These are phyloP conservation scores for Ogataea methylovora DNA, from an alignment of 805 yeast genomes.

Conservation along the genomic window DNA sequence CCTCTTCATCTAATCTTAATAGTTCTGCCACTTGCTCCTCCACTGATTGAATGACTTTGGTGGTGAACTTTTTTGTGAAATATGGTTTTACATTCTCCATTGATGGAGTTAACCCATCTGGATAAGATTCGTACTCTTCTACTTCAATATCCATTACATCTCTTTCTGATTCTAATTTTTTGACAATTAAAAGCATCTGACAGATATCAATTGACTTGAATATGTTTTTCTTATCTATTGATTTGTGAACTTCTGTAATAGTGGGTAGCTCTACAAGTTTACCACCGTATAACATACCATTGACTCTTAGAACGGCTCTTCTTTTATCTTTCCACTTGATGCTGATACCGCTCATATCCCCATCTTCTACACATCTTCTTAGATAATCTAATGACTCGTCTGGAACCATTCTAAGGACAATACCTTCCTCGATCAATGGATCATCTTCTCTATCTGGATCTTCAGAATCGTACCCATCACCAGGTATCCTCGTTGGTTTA, in stretches of 20 bases:
- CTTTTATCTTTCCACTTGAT: constrained; percentile 80
- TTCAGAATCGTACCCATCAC: constrained; percentile 95
- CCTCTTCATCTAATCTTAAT: constrained; percentile 69
- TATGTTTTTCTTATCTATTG: constrained; percentile 82
- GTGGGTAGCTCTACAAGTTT: constrained; percentile 87
- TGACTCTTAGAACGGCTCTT: constrained; percentile 71
- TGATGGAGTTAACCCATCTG: constrained; percentile 84
- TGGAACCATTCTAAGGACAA: constrained; percentile 64
- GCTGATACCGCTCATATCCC: constrained; percentile 63
- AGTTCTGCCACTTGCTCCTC: constrained; percentile 76
- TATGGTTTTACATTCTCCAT: constrained; percentile 64
- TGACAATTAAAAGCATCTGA: constrained; percentile 76
- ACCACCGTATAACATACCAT: constrained; percentile 68
- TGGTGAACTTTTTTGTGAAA: constrained; percentile 63
- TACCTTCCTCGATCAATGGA: constrained; percentile 83
- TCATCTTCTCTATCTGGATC: constrained; percentile 96
- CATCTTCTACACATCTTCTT: constrained; percentile 64
- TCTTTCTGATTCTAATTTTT: constrained; percentile 33
- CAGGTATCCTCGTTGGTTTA: constrained; percentile 65
- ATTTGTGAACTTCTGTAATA: constrained; percentile 76
- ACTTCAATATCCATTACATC: constrained; percentile 39
- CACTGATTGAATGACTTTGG: constrained; percentile 65
- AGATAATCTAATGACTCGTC: constrained; percentile 68
- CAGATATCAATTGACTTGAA: constrained; percentile 80
- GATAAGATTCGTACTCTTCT: constrained; percentile 37